Conservation (phyloP, 176 grass and related monocot species). For the Leersia perrieri region DNA sequence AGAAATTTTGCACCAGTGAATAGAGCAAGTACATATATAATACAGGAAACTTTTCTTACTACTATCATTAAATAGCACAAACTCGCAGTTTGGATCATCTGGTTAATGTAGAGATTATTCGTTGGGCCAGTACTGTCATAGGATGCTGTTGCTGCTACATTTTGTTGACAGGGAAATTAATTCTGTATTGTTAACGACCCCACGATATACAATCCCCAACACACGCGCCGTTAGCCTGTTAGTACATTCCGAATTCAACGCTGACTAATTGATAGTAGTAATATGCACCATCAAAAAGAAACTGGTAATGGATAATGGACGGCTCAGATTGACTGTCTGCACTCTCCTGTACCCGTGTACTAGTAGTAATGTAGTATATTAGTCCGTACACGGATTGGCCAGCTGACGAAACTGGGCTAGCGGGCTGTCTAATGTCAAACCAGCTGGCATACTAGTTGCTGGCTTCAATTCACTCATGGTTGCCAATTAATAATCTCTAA, state of each 20-base stretch:
- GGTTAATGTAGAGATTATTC: neutral
- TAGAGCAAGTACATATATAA: neutral
- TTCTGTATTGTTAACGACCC: neutral
- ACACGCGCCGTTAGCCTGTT: neutral
- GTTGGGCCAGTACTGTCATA: neutral
- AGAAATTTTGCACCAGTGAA: neutral
- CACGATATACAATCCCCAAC: neutral
- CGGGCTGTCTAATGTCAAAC: slow-evolving; percentile 41
- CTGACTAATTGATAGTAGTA: neutral
- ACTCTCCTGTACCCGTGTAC: neutral
- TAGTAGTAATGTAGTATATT: neutral
- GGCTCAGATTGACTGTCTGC: neutral
- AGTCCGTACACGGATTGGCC: neutral
- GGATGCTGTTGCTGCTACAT: neutral
- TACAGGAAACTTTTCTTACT: neutral
- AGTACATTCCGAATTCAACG: neutral
- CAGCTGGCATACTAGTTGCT: slow-evolving; percentile 42
- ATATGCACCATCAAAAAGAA: neutral
- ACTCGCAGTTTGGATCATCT: neutral
- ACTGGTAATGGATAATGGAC: neutral
- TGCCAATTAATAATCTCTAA: slow-evolving; percentile 3
- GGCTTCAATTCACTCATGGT: slow-evolving; percentile 23
- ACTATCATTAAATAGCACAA: neutral
- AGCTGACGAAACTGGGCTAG: slow-evolving; percentile 28
- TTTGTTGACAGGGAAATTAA: neutral